Evolutionary conservation across 352 stramenopile species (phyloP).

Genomic region (Pilasporangium apinafurcum): DNA sequence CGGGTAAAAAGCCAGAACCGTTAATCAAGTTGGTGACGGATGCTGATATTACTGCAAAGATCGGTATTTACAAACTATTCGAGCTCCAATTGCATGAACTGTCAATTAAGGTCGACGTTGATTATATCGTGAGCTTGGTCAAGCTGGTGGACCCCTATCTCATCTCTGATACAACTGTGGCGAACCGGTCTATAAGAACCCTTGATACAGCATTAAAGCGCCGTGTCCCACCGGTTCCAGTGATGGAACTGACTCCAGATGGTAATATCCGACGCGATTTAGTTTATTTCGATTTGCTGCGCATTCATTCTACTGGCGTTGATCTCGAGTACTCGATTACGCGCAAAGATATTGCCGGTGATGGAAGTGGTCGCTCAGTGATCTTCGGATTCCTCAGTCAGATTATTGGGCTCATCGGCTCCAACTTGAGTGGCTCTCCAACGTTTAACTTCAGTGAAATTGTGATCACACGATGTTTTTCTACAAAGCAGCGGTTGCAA

Average conservation of each 20-base stretch:
- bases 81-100: constrained; percentile 67
- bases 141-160: constrained; percentile 79
- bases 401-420: constrained; percentile 75
- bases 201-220: constrained; percentile 54
- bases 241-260: constrained; percentile 43
- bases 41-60: constrained; percentile 61
- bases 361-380: constrained; percentile 55
- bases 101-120: constrained; percentile 77
- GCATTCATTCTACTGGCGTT: constrained; percentile 62
- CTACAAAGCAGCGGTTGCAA: constrained; percentile 70
- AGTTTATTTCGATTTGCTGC: constrained; percentile 79
- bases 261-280: constrained; percentile 70
- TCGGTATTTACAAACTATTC: constrained; percentile 80
- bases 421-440: constrained; percentile 77
- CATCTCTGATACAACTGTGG: constrained; percentile 57
- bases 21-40: constrained; percentile 71
- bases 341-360: constrained; percentile 73
- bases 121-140: constrained; percentile 79
- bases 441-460: constrained; percentile 84
- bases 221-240: constrained; percentile 54
- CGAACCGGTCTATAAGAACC: constrained; percentile 45
- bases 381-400: constrained; percentile 78
- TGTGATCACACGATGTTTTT: constrained; percentile 78
- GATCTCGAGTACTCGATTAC: constrained; percentile 84
- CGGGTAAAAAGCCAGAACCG: constrained; percentile 50